Evolutionary conservation across 2,329 filamentous ascomycete genomes (phyloP).

Genomic region (Ceratocystis lukuohia): DNA sequence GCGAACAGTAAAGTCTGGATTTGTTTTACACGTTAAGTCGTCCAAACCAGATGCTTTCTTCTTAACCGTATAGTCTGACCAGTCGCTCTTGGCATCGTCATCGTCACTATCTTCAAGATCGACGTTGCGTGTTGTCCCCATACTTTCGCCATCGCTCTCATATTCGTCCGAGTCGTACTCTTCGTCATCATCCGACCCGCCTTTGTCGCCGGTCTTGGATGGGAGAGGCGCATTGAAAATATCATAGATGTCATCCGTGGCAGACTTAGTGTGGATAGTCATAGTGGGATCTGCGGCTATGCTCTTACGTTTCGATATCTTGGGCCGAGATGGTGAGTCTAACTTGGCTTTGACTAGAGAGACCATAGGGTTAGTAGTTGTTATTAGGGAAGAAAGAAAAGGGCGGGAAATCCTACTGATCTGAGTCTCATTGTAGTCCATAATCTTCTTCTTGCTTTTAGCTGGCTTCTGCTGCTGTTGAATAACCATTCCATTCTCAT

Average conservation of each 20-base stretch:
- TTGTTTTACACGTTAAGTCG: conserved; percentile 22
- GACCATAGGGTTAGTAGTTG: neutral
- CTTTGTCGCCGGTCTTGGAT: conserved; percentile 23
- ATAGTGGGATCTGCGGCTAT: conserved; percentile 65
- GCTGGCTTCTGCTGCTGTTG: conserved; percentile 24
- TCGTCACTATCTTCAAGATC: conserved; percentile 37
- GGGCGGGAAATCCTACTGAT: conserved; percentile 50
- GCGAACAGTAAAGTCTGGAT: conserved; percentile 36
- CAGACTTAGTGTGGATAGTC: conserved; percentile 90
- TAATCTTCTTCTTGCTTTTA: conserved; percentile 59
- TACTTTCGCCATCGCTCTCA: conserved; percentile 76
- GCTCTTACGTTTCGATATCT: conserved; percentile 60
- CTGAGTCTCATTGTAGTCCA: conserved; percentile 82
- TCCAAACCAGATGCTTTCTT: conserved; percentile 41
- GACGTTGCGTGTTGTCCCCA: conserved; percentile 53
- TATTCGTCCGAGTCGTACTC: conserved; percentile 48
- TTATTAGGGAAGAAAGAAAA: neutral
- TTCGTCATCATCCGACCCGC: conserved; percentile 19
- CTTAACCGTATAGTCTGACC: conserved; percentile 68
- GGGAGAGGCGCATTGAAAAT: conserved; percentile 81
- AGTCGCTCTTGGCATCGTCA: conserved; percentile 53
- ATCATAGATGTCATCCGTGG: conserved; percentile 93
- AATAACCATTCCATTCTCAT: conserved; percentile 21
- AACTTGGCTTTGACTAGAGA: conserved; percentile 75
- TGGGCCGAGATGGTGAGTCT: conserved; percentile 75